These are phyloP conservation scores for Suillus alpinus DNA, from an alignment of 768 basidiomycete species.

Conservation along the genomic window DNA sequence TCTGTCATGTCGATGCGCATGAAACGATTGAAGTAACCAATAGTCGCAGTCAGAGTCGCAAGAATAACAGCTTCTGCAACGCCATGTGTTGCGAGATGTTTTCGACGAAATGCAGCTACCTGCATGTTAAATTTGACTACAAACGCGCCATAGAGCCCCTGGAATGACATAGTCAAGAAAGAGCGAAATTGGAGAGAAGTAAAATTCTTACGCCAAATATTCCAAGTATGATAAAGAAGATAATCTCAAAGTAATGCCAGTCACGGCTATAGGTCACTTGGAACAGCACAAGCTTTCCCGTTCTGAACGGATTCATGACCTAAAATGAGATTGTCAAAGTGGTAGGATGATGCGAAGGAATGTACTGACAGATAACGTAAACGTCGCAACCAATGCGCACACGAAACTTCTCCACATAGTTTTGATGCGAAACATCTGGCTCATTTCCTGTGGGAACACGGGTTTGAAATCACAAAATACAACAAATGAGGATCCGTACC, in stretches of 20 bases:
- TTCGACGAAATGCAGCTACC: constrained; percentile 90
- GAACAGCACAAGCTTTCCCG: constrained; percentile 96
- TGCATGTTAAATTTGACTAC: constrained; percentile 97
- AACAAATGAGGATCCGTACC: constrained; percentile 37
- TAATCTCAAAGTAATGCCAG: constrained; percentile 99
- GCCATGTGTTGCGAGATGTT: constrained; percentile 79
- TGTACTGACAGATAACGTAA: constrained; percentile 83
- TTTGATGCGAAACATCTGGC: constrained; percentile 91
- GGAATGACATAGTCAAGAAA: constrained; percentile 9
- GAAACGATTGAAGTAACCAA: constrained; percentile 94
- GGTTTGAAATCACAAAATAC: constrained; percentile 3
- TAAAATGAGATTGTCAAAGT: constrained; percentile 30
- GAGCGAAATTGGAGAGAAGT: neutral
- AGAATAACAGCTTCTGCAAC: constrained; percentile 88
- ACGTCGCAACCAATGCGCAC: constrained; percentile 94
- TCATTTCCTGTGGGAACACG: constrained; percentile 81
- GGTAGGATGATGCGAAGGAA: constrained; percentile 16
- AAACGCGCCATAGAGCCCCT: constrained; percentile 98
- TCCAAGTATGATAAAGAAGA: constrained; percentile 93
- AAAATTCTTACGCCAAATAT: constrained; percentile 77
- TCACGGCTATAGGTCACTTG: constrained; percentile 96
- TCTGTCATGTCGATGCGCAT: constrained; percentile 97
- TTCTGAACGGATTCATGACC: constrained; percentile 98
- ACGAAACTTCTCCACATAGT: constrained; percentile 99
- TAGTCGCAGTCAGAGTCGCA: constrained; percentile 84